Base-by-base conservation (phyloP, 768 basidiomycete species). In the Boletus reticulatus region DNA sequence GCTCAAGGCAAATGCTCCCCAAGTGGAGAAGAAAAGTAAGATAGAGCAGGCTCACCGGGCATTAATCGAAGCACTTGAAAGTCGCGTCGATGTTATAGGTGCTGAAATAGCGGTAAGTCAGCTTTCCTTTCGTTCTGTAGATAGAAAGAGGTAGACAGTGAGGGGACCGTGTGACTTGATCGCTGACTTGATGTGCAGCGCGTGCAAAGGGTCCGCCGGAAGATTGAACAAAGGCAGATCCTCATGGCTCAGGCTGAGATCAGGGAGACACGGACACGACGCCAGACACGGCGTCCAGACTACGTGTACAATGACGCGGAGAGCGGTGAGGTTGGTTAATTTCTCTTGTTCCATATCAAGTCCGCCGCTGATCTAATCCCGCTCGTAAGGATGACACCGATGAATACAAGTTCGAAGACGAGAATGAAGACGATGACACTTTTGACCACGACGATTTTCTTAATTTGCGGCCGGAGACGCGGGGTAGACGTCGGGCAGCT, bases 301-400 rank as follows among this genome's bases (percentile, higher is more conserved):
- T 94, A 94, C 72, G 89, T 89, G 49, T 91, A 92, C 71, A 78
- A 80, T 64, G 81, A 86, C 62, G 78, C 79, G 61, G 83, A 81
- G 54, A 87, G 84, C 62, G 90, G 87, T 76, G 77, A 74, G 83
- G 75, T 64, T 56, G 47, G 62, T 59, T 53, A 36, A 41, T 53
- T 49, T 46, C 17, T 53, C 38, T 24, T 47, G 20, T 39, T 46
- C 56, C 19, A 43, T 56, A 53, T 71, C 69, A 57, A 70, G 42
- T 38, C 57, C 54, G 47, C 57, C 55, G 52, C 60, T 67, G 41
- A 69, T 58, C 57, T 49, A 27, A 60, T 60, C 20, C 60, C 52
- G 43, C 13, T 37, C 47, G 50, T 47, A 60, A 79, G 76, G 77
- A 88, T 57, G 88, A 89, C 59, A 78, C 75, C 22, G 87, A 83